phyloP scores from a whole-genome alignment of 176 grass and related monocot species.

The Avena eriantha region DNA sequence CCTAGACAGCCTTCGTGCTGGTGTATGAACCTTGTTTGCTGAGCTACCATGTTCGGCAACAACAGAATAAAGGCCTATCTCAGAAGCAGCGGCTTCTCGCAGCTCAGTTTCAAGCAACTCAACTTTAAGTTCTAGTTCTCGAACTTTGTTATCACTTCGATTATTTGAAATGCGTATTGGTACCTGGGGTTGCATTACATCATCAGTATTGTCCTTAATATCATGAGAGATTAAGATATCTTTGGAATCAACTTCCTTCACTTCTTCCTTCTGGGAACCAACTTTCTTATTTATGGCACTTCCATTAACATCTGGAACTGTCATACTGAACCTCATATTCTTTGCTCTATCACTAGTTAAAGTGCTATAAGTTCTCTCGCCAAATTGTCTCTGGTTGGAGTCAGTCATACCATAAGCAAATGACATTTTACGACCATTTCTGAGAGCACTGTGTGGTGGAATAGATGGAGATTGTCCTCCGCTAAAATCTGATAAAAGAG shows the following conservation, averaged over 20 bases:
- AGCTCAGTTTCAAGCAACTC: constrained; percentile 93
- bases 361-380: constrained; percentile 71
- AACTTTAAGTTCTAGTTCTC: constrained; percentile 76
- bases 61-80: constrained; percentile 89
- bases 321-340: constrained; percentile 69
- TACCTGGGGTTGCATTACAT: constrained; percentile 55
- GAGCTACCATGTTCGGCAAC: constrained; percentile 92
- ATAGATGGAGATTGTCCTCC: constrained; percentile 52
- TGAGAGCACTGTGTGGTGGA: constrained; percentile 55
- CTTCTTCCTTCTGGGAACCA: constrained; percentile 69
- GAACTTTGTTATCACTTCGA: constrained; percentile 69
- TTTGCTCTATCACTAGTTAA: constrained; percentile 73
- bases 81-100: constrained; percentile 81
- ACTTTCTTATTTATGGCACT: constrained; percentile 52
- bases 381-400: constrained; percentile 60
- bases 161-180: constrained; percentile 70
- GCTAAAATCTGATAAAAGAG: constrained; percentile 44
- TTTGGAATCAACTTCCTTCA: constrained; percentile 71
- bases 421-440: constrained; percentile 75
- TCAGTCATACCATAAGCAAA: constrained; percentile 69
- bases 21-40: constrained; percentile 94
- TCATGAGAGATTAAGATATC: constrained; percentile 50
- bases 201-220: constrained; percentile 42
- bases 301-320: constrained; percentile 59
- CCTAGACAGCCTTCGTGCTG: constrained; percentile 85